These are phyloP conservation scores for Chenopodium formosanum DNA, from an alignment of 148 eudicot species.

Conservation along the genomic window DNA sequence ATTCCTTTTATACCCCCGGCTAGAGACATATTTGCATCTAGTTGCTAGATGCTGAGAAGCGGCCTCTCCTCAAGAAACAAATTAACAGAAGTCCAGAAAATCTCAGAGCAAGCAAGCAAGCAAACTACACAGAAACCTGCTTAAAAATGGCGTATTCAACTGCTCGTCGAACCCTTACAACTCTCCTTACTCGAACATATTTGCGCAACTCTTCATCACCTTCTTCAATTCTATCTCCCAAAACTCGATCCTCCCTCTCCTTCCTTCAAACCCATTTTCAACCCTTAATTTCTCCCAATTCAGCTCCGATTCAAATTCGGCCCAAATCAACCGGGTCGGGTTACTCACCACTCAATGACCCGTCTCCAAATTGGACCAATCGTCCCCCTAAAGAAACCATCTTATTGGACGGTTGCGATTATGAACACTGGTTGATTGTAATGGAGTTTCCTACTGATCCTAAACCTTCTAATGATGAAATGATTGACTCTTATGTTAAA, in stretches of 20 bases:
- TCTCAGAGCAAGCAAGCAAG: too few relatives aligned
- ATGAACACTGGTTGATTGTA: conserved; percentile 46
- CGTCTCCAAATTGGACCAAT: conserved; percentile 90
- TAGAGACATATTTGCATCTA: too few relatives aligned
- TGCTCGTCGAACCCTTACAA: conserved; percentile 57
- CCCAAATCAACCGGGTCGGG: conserved; percentile 60
- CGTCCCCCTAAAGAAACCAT: conserved; percentile 87
- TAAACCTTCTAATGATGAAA: conserved; percentile 39
- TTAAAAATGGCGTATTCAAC: conserved; percentile 51
- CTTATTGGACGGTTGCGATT: conserved; percentile 66
- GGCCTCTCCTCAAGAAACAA: too few relatives aligned
- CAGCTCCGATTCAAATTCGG: conserved; percentile 35
- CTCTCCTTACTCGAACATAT: conserved; percentile 38
- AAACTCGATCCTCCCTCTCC: conserved; percentile 37
- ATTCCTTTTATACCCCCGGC: too few relatives aligned
- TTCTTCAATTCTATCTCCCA: conserved; percentile 19
- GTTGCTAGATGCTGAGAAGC: too few relatives aligned
- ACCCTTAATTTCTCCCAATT: conserved; percentile 20
- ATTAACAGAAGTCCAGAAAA: too few relatives aligned
- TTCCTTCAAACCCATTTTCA: conserved; percentile 25
- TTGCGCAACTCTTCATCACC: conserved; percentile 18
- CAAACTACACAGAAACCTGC: too few relatives aligned
- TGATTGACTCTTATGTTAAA: conserved; percentile 64
- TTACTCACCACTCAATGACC: conserved; percentile 78
- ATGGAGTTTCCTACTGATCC: conserved; percentile 40